Evolutionary conservation across 1,284 basidiomycete genomes (phyloP).

Genomic region (Inonotus hispidus): DNA sequence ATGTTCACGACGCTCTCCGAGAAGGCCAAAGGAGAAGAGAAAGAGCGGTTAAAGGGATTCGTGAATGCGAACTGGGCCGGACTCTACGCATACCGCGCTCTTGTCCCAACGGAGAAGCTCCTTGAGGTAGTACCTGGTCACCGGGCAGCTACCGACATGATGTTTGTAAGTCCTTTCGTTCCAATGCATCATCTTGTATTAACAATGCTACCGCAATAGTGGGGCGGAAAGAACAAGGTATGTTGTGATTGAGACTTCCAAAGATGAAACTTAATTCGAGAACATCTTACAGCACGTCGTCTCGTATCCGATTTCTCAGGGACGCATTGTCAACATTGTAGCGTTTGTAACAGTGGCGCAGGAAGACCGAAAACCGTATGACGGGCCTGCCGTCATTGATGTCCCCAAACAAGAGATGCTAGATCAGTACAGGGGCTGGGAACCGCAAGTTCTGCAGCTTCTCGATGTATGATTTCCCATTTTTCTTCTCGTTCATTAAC

Average conservation of each 20-base stretch:
- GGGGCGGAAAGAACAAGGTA: constrained; percentile 40
- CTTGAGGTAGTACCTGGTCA: constrained; percentile 31
- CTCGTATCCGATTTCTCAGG: constrained; percentile 26
- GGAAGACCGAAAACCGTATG: constrained; percentile 21
- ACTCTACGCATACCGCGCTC: constrained; percentile 36
- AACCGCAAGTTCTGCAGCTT: constrained; percentile 24
- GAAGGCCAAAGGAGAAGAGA: constrained; percentile 9
- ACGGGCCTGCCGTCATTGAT: constrained; percentile 23
- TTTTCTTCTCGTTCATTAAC: not conserved
- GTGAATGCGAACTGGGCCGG: constrained; percentile 38
- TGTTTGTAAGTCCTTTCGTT: constrained; percentile 11
- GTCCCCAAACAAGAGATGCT: constrained; percentile 23
- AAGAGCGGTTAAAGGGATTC: constrained; percentile 20
- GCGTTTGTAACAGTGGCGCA: constrained; percentile 22
- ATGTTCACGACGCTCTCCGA: constrained; percentile 29
- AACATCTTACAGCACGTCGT: constrained; percentile 30
- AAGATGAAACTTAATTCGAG: constrained; percentile 1
- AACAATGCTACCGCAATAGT: constrained; percentile 27
- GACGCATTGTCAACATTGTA: constrained; percentile 23
- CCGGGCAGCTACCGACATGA: constrained; percentile 25
- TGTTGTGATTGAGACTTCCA: constrained; percentile 21
- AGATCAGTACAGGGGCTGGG: constrained; percentile 24
- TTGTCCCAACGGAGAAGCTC: constrained; percentile 31
- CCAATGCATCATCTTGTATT: not conserved
- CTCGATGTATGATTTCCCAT: constrained; percentile 19